Evolutionary conservation across 305 asterid genomes (phyloP).

Genomic region (Rubia peregrina): DNA sequence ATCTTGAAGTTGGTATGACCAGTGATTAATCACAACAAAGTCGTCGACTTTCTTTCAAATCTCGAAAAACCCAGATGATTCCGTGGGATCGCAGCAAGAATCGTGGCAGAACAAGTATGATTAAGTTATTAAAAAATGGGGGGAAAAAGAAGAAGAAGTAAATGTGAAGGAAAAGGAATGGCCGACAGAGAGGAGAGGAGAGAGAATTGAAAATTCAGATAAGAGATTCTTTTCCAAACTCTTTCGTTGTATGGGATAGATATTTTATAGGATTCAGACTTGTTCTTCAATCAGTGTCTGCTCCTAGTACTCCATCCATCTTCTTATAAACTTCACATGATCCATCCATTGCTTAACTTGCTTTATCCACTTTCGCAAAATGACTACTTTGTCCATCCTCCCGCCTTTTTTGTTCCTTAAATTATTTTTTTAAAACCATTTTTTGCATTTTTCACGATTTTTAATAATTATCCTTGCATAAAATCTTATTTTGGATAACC

Average conservation of each 20-base stretch:
- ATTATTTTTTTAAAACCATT: too few relatives aligned
- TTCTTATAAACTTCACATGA: not conserved
- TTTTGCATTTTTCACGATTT: not conserved
- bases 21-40: not conserved
- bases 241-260: not conserved
- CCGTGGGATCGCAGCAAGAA: slow-evolving; percentile 5
- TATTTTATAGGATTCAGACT: slow-evolving; percentile 8
- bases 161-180: slow-evolving; percentile 3
- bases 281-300: not conserved
- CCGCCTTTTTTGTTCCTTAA: not conserved
- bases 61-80: slow-evolving; percentile 7
- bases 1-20: slow-evolving; percentile 1
- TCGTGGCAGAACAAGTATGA: not conserved
- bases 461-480: too few relatives aligned
- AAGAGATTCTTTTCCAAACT: slow-evolving; percentile 14
- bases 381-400: not conserved
- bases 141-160: too few relatives aligned
- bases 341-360: not conserved
- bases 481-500: too few relatives aligned
- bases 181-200: slow-evolving; percentile 23
- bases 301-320: too few relatives aligned
- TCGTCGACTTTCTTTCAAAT: slow-evolving; percentile 8
- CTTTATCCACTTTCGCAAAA: not conserved
- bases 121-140: not conserved
- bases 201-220: slow-evolving; percentile 16